These are phyloP conservation scores for Metschnikowia rubicola DNA, from an alignment of 805 yeast genomes.

Conservation along the genomic window DNA sequence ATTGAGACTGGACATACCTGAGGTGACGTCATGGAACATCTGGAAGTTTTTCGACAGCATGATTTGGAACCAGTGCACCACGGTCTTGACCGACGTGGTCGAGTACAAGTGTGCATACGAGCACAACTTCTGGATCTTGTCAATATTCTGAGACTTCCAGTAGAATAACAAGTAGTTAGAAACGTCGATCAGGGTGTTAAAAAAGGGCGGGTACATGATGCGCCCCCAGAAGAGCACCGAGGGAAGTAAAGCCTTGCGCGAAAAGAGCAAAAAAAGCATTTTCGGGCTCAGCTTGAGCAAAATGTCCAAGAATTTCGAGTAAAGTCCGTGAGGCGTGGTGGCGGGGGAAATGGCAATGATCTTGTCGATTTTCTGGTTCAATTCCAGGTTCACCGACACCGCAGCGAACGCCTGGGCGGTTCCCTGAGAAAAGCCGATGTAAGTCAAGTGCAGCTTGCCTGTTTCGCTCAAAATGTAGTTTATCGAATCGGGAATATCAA, in stretches of 20 bases:
- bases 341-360: conserved; percentile 93
- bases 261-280: conserved; percentile 67
- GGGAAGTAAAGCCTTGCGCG: conserved; percentile 69
- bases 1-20: conserved; percentile 23
- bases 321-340: conserved; percentile 83
- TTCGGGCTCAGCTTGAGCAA: conserved; percentile 75
- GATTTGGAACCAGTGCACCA: conserved; percentile 53
- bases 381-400: conserved; percentile 57
- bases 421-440: conserved; percentile 91
- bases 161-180: conserved; percentile 67
- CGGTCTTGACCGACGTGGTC: conserved; percentile 85
- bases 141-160: conserved; percentile 76
- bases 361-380: conserved; percentile 51
- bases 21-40: conserved; percentile 69
- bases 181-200: conserved; percentile 65
- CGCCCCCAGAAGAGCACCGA: conserved; percentile 78
- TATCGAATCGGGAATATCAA: conserved; percentile 82
- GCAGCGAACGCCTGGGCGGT: conserved; percentile 91
- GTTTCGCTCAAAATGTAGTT: conserved; percentile 64
- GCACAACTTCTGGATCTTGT: conserved; percentile 68
- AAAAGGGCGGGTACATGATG: conserved; percentile 73
- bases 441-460: conserved; percentile 43
- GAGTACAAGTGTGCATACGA: conserved; percentile 86
- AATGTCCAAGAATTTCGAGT: conserved; percentile 71
- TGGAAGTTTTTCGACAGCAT: conserved; percentile 62